phyloP scores from a whole-genome alignment of 805 yeast species.

The Sporopachydermia quercuum region DNA sequence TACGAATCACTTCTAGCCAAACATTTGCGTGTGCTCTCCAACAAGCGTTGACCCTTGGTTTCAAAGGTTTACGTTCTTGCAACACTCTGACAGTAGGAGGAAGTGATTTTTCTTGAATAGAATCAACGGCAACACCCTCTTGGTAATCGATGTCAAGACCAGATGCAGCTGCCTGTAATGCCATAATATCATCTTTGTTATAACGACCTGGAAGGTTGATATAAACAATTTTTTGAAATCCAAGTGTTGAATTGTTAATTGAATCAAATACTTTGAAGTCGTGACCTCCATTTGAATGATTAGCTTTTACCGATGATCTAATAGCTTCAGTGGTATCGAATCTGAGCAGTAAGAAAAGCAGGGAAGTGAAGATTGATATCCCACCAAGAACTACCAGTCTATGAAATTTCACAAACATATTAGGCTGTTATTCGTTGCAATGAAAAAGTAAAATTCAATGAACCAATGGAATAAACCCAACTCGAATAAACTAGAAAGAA shows the following conservation, averaged over 20 bases:
- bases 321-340: too few relatives aligned
- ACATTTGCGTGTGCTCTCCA: slow-evolving; percentile 7
- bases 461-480: too few relatives aligned
- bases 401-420: too few relatives aligned
- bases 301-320: too few relatives aligned
- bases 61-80: neutral
- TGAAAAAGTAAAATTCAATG: too few relatives aligned
- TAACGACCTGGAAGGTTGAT: slow-evolving; percentile 6
- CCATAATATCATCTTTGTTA: slow-evolving; percentile 7
- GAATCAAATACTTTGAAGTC: too few relatives aligned
- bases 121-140: slow-evolving; percentile 4
- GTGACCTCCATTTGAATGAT: too few relatives aligned
- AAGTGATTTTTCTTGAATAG: neutral
- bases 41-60: slow-evolving; percentile 3
- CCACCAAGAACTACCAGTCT: too few relatives aligned
- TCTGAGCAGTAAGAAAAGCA: too few relatives aligned
- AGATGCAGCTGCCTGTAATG: slow-evolving; percentile 4
- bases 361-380: too few relatives aligned
- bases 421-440: too few relatives aligned
- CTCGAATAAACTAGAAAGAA: too few relatives aligned
- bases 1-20: slow-evolving; percentile 6
- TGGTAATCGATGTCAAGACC: slow-evolving; percentile 1
- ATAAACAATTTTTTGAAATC: slow-evolving; percentile 5
- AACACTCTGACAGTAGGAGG: slow-evolving; percentile 2
- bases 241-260: slow-evolving; percentile 8